Evolutionary conservation across 2,329 filamentous ascomycete genomes (phyloP).

Genomic region (Penicillium sp.): DNA sequence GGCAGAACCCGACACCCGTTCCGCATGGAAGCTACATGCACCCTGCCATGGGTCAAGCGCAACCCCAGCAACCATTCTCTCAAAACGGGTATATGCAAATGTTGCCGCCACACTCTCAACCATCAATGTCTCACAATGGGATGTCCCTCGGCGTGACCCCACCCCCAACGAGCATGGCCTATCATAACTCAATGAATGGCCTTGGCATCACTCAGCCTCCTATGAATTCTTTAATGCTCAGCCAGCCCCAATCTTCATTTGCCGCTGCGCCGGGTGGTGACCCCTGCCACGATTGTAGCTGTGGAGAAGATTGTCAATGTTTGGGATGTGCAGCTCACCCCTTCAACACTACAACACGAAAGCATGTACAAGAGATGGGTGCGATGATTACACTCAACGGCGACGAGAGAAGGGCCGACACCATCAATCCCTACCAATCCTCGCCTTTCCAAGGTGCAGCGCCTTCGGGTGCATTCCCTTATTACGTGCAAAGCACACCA

Average conservation of each 20-base stretch:
- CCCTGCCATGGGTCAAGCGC: slow-evolving; percentile 1
- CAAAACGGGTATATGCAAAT: slow-evolving; percentile 4
- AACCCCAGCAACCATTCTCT: not conserved
- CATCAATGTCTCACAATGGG: not conserved
- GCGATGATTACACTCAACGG: slow-evolving; percentile 41
- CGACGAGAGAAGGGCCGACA: slow-evolving; percentile 25
- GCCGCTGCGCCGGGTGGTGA: slow-evolving; percentile 15
- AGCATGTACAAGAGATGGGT: slow-evolving; percentile 50
- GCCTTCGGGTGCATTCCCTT: slow-evolving; percentile 17
- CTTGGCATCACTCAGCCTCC: slow-evolving; percentile 19
- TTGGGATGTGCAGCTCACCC: slow-evolving; percentile 49
- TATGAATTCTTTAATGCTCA: slow-evolving; percentile 15
- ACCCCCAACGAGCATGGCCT: slow-evolving; percentile 9
- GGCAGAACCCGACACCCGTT: slow-evolving; percentile 23
- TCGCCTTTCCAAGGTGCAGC: slow-evolving; percentile 21
- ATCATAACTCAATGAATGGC: slow-evolving; percentile 16
- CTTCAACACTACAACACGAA: slow-evolving; percentile 47
- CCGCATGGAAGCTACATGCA: slow-evolving; percentile 17
- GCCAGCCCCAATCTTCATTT: slow-evolving; percentile 12
- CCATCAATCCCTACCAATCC: slow-evolving; percentile 21
- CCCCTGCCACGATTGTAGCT: slow-evolving; percentile 41
- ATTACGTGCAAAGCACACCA: slow-evolving; percentile 18
- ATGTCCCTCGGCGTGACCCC: slow-evolving; percentile 10
- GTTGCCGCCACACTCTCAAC: not conserved
- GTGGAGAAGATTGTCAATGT: slow-evolving; percentile 49